Evolutionary conservation across 768 basidiomycete genomes (phyloP), one percentile per base, ranked within the genome.

Genomic region (Tephrocybe sp.): DNA sequence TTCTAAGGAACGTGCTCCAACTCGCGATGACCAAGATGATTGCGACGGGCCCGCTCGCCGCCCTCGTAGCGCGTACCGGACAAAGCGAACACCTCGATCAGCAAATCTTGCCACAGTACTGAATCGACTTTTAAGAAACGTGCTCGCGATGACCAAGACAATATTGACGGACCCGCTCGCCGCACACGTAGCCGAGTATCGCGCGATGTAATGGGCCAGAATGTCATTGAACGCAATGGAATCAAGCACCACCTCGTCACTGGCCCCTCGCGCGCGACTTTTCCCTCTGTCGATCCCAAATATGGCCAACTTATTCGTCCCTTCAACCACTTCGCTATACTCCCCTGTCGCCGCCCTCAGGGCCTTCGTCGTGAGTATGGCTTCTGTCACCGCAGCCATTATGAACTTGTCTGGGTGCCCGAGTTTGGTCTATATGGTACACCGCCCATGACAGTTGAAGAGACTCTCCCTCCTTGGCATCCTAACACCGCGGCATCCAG

Each of bases 331-430:
- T 44, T 40, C 33, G 41, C 46, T 14, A 18, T 14, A 15, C 34
- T 36, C 30, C 58, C 45, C 11, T 49, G 45, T n/a, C 11, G 12
- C 21, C 41, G 33, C 10, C 50, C 49, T 28, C 45, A 33, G 17
- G 55, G 33, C 20, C 40, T 55, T 20, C 57, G 51, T n/a, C 57
- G 57, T 26, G 51, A 55, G 34, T 21, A 49, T 12, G 57, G 43
- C 7, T 58, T 58, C 37, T 56, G 45, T 32, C 42, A 51, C 41
- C 46, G 42, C n/a, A 53, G 51, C 8, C 58, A 59, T 43, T 51
- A 39, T 32, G 58, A 56, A 28, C 34, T 59, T 15, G 51, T 32
- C 7, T 59, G 58, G 58, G 26, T 42, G 1, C 49, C 52, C 5
- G 58, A 48, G 33, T 59, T 59, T 36, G 58, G 58, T 18, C 43